phyloP scores from a whole-genome alignment of 2,329 filamentous ascomycete genomes.

The Colletotrichum tabaci region DNA sequence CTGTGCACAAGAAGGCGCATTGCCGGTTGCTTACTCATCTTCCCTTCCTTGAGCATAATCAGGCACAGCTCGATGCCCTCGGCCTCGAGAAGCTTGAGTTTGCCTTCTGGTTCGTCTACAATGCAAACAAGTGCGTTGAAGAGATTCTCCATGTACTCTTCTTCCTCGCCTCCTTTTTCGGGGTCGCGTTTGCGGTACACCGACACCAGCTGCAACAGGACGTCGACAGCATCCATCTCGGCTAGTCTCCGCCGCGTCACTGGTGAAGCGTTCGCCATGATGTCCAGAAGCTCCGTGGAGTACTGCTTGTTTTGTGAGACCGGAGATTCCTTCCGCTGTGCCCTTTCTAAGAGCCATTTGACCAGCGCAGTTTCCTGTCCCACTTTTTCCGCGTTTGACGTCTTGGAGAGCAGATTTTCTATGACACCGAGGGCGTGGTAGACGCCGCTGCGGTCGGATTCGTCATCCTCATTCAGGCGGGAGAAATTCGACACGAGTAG shows the following conservation, averaged over 20 bases:
- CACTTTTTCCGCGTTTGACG: slow-evolving; percentile 78
- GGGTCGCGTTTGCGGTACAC: slow-evolving; percentile 90
- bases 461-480: slow-evolving; percentile 81
- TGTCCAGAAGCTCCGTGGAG: slow-evolving; percentile 90
- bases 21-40: slow-evolving; percentile 83
- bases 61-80: slow-evolving; percentile 93
- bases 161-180: slow-evolving; percentile 86
- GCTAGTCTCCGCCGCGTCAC: slow-evolving; percentile 76
- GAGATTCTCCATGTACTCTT: slow-evolving; percentile 94
- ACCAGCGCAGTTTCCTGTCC: slow-evolving; percentile 78
- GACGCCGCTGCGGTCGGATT: slow-evolving; percentile 84
- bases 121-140: slow-evolving; percentile 90
- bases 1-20: slow-evolving; percentile 90
- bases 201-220: slow-evolving; percentile 85
- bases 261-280: slow-evolving; percentile 83
- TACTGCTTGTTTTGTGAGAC: slow-evolving; percentile 96
- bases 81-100: slow-evolving; percentile 85
- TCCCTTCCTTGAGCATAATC: slow-evolving; percentile 92
- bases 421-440: slow-evolving; percentile 88
- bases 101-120: slow-evolving; percentile 81
- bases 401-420: slow-evolving; percentile 86
- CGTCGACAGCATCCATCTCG: slow-evolving; percentile 80
- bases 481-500: slow-evolving; percentile 84
- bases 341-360: slow-evolving; percentile 83
- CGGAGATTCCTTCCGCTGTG: slow-evolving; percentile 76